phyloP scores from a whole-genome alignment of 75 land plant genomes.

The Cryptomeria japonica region DNA sequence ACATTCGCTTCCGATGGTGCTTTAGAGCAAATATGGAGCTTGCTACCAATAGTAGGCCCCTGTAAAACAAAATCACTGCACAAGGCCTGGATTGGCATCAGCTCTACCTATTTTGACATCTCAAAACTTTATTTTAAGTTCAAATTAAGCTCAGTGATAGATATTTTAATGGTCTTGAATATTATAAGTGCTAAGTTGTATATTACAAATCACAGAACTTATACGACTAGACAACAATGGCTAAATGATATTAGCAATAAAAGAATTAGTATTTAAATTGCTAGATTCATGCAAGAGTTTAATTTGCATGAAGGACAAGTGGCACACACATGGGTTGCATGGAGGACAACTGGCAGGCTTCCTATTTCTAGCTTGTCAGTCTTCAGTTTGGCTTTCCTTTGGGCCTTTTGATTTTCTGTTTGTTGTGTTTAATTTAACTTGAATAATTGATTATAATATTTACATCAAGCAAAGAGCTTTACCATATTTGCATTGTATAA shows the following conservation, averaged over 20 bases:
- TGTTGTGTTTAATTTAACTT: background rate
- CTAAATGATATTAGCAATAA: background rate
- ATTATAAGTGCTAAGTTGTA: background rate
- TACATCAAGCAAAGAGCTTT: background rate
- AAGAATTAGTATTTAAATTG: background rate
- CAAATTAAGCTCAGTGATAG: background rate
- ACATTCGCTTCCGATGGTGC: background rate
- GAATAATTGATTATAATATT: too few relatives aligned
- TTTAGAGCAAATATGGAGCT: background rate
- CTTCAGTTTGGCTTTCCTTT: too few relatives aligned
- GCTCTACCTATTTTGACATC: background rate
- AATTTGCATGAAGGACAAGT: background rate
- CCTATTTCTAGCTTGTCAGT: too few relatives aligned
- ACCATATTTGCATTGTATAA: background rate
- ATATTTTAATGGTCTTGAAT: background rate
- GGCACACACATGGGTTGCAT: too few relatives aligned
- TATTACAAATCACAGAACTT: background rate
- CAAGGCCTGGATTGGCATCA: background rate
- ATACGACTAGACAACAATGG: background rate
- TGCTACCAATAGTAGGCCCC: background rate
- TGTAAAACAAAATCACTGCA: background rate
- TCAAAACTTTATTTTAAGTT: background rate
- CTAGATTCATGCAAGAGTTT: background rate
- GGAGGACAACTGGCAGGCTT: too few relatives aligned
- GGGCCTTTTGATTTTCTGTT: too few relatives aligned